Evolutionary conservation across 208 protist genomes (phyloP), one percentile per base, ranked within the genome.

Genomic region (Naegleria fowleri): DNA sequence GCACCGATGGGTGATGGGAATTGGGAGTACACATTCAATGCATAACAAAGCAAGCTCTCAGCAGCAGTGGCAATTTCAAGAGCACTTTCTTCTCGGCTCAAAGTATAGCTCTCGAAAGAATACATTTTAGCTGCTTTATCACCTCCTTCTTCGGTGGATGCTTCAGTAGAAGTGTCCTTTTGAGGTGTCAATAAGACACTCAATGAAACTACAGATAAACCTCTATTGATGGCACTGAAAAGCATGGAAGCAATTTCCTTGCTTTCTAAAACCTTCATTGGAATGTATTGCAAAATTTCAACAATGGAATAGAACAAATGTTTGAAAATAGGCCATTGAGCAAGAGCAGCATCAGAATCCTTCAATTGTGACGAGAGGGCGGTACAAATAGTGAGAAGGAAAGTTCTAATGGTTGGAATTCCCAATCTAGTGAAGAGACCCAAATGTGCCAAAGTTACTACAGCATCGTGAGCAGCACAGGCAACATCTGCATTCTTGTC

Each of bases 1-100:
- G 86, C 25, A 43, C 86, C 86, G 11, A 40, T 58, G 0, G 86
- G 86, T n/a, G 25, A 33, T 59, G 86, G 86, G 51, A 90, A 90
- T 13, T 76, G 15, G 41, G 9, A n/a, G 16, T 40, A 75, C 7
- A 25, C 16, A n/a, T 39, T 76, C 86, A 90, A 29, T 25, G 41
- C n/a, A 58, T 39, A 88, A 33, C 9, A 48, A 13, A 88, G 55
- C 39, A 88, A 58, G 39, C 13, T 38, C 58, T 52, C 39, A 19
- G 84, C 39, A 39, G 84, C 84, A 33, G 19, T 39, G 6, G 43
- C 39, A 88, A 88, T 58, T 39, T 88, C 79, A 13, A 36, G 7
- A 79, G 16, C 67, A 79, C 16, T 79, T 0, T 29, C 67, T 79
- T 79, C n/a, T n/a, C 9, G 22, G n/a, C n/a, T 36, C 7, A 36